These are phyloP conservation scores for Dryas integrifolia DNA, from an alignment of 331 rosid genomes.

Conservation along the genomic window DNA sequence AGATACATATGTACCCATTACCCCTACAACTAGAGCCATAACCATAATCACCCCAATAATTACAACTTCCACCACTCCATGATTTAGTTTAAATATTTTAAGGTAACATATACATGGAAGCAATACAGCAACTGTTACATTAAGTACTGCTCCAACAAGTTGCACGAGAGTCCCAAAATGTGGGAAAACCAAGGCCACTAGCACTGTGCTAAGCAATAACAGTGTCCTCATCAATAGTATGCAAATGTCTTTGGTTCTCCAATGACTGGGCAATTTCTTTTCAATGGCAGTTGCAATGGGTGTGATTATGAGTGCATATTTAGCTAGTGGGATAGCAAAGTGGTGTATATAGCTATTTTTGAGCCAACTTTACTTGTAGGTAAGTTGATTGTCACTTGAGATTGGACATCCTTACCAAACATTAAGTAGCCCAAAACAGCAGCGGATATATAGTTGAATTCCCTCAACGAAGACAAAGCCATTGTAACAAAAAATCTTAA, in stretches of 20 bases:
- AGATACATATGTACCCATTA: constrained; percentile 5
- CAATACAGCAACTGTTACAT: constrained; percentile 7
- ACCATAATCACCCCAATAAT: background rate
- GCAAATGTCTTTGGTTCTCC: background rate
- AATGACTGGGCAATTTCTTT: background rate
- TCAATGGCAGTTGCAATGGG: constrained; percentile 20
- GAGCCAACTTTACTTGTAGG: constrained; percentile 21
- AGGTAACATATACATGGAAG: constrained; percentile 19
- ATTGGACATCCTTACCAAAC: no score
- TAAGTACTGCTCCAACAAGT: constrained; percentile 21
- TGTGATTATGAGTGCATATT: constrained; percentile 19
- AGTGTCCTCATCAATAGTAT: background rate
- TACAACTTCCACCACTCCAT: background rate
- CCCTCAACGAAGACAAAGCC: no score
- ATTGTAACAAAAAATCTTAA: no score
- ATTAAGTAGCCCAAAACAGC: no score
- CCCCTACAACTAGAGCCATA: background rate
- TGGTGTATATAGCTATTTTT: constrained; percentile 23
- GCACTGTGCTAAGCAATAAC: constrained; percentile 6
- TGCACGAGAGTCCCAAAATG: constrained; percentile 3
- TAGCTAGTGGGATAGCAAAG: constrained; percentile 13
- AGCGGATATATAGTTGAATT: background rate
- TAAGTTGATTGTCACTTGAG: constrained; percentile 5
- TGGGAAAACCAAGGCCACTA: background rate
- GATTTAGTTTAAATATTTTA: background rate